Conservation (phyloP, 2,329 filamentous ascomycete genomes). For the Cytospora schulzeri region DNA sequence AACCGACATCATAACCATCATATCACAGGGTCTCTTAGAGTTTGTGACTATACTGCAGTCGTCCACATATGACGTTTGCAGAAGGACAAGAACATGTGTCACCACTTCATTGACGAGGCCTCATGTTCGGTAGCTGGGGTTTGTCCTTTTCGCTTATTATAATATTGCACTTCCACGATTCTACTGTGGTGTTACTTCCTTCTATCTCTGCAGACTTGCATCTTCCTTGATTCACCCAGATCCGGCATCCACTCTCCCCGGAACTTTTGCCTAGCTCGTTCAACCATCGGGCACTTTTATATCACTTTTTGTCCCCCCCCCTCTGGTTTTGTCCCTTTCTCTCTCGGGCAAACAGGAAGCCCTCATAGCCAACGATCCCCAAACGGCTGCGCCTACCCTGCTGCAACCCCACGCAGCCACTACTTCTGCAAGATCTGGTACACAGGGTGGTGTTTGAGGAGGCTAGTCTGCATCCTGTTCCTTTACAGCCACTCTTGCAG, state of each 20-base stretch:
- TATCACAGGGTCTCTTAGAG: slow-evolving; percentile 4
- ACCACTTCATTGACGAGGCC: slow-evolving; percentile 21
- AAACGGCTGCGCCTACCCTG: not conserved
- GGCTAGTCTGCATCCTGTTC: slow-evolving; percentile 12
- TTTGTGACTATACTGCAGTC: not conserved
- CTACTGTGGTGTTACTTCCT: not conserved
- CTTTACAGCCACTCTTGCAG: not conserved
- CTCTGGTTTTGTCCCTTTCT: not conserved
- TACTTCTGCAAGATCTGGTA: slow-evolving; percentile 19
- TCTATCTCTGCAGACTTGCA: not conserved
- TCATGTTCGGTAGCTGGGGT: slow-evolving; percentile 2
- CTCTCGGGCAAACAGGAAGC: not conserved
- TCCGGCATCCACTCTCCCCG: not conserved
- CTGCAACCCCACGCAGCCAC: slow-evolving; percentile 11
- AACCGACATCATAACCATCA: slow-evolving; percentile 3
- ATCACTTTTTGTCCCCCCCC: not conserved
- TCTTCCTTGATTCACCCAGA: not conserved
- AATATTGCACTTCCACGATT: slow-evolving; percentile 6
- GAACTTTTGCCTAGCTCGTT: not conserved
- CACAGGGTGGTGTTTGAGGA: slow-evolving; percentile 5
- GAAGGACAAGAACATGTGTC: slow-evolving; percentile 27
- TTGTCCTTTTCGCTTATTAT: not conserved
- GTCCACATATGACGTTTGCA: slow-evolving; percentile 27
- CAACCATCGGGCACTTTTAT: not conserved
- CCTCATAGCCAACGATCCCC: not conserved